Conservation (phyloP, 768 basidiomycete species). For the Rhodotorula babjevae region DNA sequence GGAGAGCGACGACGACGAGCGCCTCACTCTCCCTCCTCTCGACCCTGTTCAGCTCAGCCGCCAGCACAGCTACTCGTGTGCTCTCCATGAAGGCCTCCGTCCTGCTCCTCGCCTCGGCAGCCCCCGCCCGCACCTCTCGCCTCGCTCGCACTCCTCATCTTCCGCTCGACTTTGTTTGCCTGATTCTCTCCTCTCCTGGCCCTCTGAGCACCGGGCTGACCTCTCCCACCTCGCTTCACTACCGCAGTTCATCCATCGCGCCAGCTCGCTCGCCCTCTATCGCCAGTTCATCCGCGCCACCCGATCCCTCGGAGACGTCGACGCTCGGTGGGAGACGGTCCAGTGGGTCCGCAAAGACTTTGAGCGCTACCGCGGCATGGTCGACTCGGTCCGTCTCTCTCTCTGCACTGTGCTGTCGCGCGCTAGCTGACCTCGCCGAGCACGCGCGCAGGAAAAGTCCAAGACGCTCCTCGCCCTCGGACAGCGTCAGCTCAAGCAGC, state of each 20-base stretch:
- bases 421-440: rapidly evolving
- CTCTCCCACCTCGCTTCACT: neutral
- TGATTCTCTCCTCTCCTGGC: neutral
- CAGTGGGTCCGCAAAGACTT: constrained; percentile 37
- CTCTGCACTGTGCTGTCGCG: too few relatives aligned
- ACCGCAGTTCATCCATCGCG: constrained; percentile 37
- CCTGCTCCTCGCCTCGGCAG: neutral
- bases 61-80: neutral
- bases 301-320: constrained; percentile 22
- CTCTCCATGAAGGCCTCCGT: neutral
- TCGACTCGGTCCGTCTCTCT: constrained; percentile 28
- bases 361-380: constrained; percentile 31
- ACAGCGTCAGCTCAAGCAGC: constrained; percentile 38
- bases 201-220: neutral
- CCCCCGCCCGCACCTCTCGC: constrained; percentile 13
- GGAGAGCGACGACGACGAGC: neutral
- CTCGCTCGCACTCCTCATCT: constrained; percentile 24
- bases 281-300: constrained; percentile 40
- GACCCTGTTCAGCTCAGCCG: neutral
- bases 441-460: constrained; percentile 26
- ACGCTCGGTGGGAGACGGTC: constrained; percentile 35
- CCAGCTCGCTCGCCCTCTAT: constrained; percentile 36
- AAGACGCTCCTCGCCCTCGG: constrained; percentile 36
- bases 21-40: too few relatives aligned
- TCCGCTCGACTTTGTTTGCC: constrained; percentile 33